Conservation (phyloP, 1,284 basidiomycete species). For the Trichosporon sp. region DNA sequence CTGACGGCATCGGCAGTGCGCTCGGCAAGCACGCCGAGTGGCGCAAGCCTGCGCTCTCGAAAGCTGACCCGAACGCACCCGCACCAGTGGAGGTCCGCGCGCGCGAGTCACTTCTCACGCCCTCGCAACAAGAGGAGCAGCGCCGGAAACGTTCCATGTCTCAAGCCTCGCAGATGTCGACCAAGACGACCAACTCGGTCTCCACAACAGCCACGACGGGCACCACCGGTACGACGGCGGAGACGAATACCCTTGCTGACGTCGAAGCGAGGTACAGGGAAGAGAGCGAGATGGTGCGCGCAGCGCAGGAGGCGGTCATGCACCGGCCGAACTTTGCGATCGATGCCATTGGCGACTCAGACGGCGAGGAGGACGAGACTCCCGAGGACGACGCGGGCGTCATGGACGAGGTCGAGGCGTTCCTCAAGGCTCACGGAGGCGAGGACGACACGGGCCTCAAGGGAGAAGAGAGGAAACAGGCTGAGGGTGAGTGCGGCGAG, state of each 20-base stretch:
- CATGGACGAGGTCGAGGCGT: constrained; percentile 91
- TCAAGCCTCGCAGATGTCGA: constrained; percentile 45
- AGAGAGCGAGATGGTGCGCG: constrained; percentile 65
- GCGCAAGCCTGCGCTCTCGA: constrained; percentile 74
- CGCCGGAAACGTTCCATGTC: constrained; percentile 42
- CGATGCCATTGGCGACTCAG: constrained; percentile 82
- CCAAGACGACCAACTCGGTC: constrained; percentile 58
- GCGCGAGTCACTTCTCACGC: constrained; percentile 75
- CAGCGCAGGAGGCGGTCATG: constrained; percentile 79
- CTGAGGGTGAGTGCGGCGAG: constrained; percentile 40
- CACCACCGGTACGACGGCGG: constrained; percentile 34
- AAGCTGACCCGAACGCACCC: constrained; percentile 69
- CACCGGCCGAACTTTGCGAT: constrained; percentile 90
- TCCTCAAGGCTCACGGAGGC: constrained; percentile 70
- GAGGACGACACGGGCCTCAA: constrained; percentile 77
- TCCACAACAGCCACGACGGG: constrained; percentile 60
- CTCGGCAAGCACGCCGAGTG: constrained; percentile 75
- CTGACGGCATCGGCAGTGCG: constrained; percentile 88
- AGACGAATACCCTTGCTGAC: constrained; percentile 55
- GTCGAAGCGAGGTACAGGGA: constrained; percentile 50
- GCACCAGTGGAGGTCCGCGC: constrained; percentile 70
- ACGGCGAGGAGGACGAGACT: constrained; percentile 66
- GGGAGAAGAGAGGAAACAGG: constrained; percentile 76
- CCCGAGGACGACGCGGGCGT: constrained; percentile 73
- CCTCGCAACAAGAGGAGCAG: constrained; percentile 48